Conservation (phyloP, 805 yeast species). For the Ogataea ramenticola region DNA sequence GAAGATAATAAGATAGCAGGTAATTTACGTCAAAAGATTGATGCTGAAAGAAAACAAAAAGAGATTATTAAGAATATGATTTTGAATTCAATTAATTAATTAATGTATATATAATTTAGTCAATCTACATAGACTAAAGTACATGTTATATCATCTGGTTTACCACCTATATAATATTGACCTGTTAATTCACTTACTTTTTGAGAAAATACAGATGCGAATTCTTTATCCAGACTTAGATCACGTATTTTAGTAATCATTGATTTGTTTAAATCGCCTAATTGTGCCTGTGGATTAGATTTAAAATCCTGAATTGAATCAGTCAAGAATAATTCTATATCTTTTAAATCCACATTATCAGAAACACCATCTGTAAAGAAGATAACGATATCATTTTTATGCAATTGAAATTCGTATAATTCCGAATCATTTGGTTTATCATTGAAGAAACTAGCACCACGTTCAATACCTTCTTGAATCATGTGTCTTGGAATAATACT, state of each 20-base stretch:
- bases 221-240: conserved; percentile 64
- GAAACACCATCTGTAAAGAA: conserved; percentile 93
- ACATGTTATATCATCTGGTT: conserved; percentile 89
- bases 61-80: conserved; percentile 53
- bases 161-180: conserved; percentile 78
- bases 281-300: conserved; percentile 16
- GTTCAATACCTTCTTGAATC: conserved; percentile 41
- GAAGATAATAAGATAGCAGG: conserved; percentile 46
- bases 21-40: conserved; percentile 30
- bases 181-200: conserved; percentile 61
- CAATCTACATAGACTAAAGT: conserved; percentile 58
- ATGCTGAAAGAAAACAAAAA: conserved; percentile 42
- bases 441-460: conserved; percentile 58
- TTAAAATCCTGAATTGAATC: too few relatives aligned
- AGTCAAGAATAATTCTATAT: conserved; percentile 59
- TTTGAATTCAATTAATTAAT: conserved; percentile 15
- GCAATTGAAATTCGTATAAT: conserved; percentile 53
- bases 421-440: conserved; percentile 69
- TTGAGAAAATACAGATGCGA: conserved; percentile 82
- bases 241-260: conserved; percentile 63
- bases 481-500: conserved; percentile 72
- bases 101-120: background rate
- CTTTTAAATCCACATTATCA: conserved; percentile 72
- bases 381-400: conserved; percentile 67
- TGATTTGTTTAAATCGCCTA: conserved; percentile 39